phyloP scores from a whole-genome alignment of 768 basidiomycete species.

The Suillus americanus region DNA sequence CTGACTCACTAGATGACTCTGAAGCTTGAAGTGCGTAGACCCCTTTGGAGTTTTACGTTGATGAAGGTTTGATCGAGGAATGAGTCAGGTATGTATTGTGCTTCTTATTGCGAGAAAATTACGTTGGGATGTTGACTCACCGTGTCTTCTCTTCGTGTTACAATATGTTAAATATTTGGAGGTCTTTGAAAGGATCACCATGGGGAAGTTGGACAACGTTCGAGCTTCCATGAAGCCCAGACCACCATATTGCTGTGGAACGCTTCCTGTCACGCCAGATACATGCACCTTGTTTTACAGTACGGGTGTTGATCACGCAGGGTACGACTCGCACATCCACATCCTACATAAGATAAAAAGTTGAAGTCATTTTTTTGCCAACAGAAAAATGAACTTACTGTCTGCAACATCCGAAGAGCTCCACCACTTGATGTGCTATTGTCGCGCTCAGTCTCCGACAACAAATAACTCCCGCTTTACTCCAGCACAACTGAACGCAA shows the following conservation, averaged over 20 bases:
- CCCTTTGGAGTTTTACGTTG: background rate
- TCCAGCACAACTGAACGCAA: constrained; percentile 32
- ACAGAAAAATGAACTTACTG: background rate
- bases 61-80: background rate
- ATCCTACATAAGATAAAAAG: background rate
- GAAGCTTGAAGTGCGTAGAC: background rate
- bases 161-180: background rate
- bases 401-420: constrained; percentile 1
- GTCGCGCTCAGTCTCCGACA: background rate
- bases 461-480: background rate
- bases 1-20: background rate
- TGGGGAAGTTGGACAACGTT: constrained; percentile 4
- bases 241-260: constrained; percentile 6
- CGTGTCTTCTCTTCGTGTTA: background rate
- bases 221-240: constrained; percentile 4
- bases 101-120: background rate
- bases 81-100: background rate
- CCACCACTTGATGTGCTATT: background rate
- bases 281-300: background rate
- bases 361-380: background rate
- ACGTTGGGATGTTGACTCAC: background rate
- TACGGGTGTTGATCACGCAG: background rate
- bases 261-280: background rate
- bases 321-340: background rate
- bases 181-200: background rate